phyloP scores from a whole-genome alignment of 495 filamentous ascomycete genomes.

The Neurospora sp. region DNA sequence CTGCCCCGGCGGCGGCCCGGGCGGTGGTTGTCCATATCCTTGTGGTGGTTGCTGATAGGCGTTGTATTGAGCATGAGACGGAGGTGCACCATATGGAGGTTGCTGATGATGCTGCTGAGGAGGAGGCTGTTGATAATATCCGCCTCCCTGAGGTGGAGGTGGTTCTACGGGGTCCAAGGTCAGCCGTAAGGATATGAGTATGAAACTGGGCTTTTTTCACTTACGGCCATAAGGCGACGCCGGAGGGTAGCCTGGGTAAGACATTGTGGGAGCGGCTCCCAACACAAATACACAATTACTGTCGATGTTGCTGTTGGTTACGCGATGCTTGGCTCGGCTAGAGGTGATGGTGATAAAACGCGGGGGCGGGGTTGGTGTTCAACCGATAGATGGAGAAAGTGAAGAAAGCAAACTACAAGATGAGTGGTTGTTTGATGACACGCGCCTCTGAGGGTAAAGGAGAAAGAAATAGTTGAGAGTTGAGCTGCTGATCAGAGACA shows the following conservation, averaged over 20 bases:
- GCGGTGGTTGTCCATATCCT: slow-evolving; percentile 1
- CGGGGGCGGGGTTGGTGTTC: neutral
- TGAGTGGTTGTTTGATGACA: neutral
- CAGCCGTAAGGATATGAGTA: neutral
- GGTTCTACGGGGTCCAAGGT: slow-evolving; percentile 12
- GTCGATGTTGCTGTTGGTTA: neutral
- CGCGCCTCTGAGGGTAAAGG: neutral
- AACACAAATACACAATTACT: neutral
- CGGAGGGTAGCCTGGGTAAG: slow-evolving; percentile 19
- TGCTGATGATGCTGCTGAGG: slow-evolving; percentile 11
- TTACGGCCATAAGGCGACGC: slow-evolving; percentile 19
- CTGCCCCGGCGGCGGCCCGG: slow-evolving; percentile 1
- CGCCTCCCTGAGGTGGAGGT: slow-evolving; percentile 20
- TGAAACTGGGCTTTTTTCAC: neutral
- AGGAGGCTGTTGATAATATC: slow-evolving; percentile 18
- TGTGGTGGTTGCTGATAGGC: slow-evolving; percentile 7
- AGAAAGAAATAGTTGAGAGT: neutral
- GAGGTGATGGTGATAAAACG: neutral
- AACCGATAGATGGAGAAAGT: neutral
- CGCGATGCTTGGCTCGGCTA: neutral
- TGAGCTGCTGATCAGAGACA: neutral
- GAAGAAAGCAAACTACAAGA: neutral
- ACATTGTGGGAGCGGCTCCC: slow-evolving; percentile 10
- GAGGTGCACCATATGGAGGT: slow-evolving; percentile 6
- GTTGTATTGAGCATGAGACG: slow-evolving; percentile 9